Conservation (phyloP, 352 stramenopile genomes). For the Pythium monospermum region DNA sequence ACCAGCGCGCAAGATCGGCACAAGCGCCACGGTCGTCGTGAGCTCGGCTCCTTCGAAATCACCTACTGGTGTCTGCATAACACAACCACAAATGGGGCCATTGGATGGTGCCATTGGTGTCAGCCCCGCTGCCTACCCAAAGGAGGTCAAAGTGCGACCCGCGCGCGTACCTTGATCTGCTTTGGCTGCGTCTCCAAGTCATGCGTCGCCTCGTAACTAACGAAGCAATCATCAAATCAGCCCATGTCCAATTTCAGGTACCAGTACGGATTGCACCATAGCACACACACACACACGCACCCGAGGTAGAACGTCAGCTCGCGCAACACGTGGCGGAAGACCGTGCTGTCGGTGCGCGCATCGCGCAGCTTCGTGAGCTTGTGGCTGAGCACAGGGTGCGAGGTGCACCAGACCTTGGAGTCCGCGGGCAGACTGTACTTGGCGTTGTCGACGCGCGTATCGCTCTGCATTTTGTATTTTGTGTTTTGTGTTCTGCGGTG, state of each 20-base stretch:
- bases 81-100: too few species aligned
- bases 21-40: constrained; percentile 88
- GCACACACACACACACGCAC: constrained; percentile 49
- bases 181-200: constrained; percentile 65
- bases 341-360: constrained; percentile 86
- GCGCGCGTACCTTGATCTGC: constrained; percentile 78
- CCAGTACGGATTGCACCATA: constrained; percentile 67
- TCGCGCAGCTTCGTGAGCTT: constrained; percentile 97
- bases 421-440: constrained; percentile 54
- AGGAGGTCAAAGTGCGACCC: too few species aligned
- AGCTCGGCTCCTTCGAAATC: constrained; percentile 85
- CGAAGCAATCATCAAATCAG: neutral
- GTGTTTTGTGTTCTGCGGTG: too few species aligned
- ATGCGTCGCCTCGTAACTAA: constrained; percentile 75
- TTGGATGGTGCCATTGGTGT: neutral
- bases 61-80: constrained; percentile 61
- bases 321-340: constrained; percentile 94
- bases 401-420: constrained; percentile 80
- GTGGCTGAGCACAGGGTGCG: constrained; percentile 91
- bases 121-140: too few species aligned
- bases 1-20: constrained; percentile 94
- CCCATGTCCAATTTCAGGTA: neutral
- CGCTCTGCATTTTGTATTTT: constrained; percentile 43
- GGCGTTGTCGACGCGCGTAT: constrained; percentile 59
- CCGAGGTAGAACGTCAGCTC: constrained; percentile 98